phyloP scores from a whole-genome alignment of 1,284 basidiomycete genomes.

The Meira nashicola region DNA sequence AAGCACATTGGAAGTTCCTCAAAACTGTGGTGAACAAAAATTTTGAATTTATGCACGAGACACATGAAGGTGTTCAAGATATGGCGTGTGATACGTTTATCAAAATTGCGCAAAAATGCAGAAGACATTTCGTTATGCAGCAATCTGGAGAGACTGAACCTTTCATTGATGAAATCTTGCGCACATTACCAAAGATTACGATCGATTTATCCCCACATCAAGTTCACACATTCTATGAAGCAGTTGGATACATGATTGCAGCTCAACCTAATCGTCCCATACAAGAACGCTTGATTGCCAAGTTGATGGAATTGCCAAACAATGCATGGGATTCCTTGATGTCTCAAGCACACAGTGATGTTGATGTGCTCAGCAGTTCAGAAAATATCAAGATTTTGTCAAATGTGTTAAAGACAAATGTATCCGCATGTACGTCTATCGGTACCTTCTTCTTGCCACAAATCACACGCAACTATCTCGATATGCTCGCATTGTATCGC shows the following conservation, averaged over 20 bases:
- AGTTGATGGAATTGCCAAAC: conserved; percentile 96
- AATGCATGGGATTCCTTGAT: conserved; percentile 97
- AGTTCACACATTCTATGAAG: conserved; percentile 65
- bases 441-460: conserved; percentile 96
- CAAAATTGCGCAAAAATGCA: conserved; percentile 98
- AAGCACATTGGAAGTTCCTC: conserved; percentile 99
- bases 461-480: conserved; percentile 90
- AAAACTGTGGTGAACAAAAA: conserved; percentile 99
- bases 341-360: conserved; percentile 87
- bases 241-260: conserved; percentile 98
- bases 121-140: conserved; percentile 97
- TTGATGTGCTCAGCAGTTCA: conserved; percentile 81
- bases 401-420: conserved; percentile 97
- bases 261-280: conserved; percentile 96
- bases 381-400: conserved; percentile 97
- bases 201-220: conserved; percentile 92
- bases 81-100: conserved; percentile 99
- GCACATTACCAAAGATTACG: conserved; percentile 86
- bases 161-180: conserved; percentile 95
- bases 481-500: conserved; percentile 97
- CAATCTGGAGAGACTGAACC: conserved; percentile 96
- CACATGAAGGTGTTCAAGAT: conserved; percentile 98
- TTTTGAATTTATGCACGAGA: conserved; percentile 99
- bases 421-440: conserved; percentile 93
- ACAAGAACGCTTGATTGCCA: conserved; percentile 89